phyloP scores from a whole-genome alignment of 768 basidiomycete genomes.

The Tricholoma furcatifolium region DNA sequence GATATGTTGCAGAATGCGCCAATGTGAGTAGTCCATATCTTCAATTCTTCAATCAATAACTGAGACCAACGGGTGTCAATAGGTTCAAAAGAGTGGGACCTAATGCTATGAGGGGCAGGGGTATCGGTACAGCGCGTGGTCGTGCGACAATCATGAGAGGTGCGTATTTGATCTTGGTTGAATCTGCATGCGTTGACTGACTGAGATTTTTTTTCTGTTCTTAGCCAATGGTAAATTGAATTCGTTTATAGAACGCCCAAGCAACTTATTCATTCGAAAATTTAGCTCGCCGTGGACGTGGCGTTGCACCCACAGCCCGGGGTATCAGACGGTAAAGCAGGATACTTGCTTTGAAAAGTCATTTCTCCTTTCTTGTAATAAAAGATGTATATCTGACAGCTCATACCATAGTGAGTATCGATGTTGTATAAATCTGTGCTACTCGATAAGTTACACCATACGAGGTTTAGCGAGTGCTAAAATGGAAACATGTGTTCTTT shows the following conservation, averaged over 20 bases:
- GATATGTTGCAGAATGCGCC: constrained; percentile 99
- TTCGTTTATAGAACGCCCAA: neutral
- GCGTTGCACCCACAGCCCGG: constrained; percentile 66
- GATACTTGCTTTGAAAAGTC: neutral
- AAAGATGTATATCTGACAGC: constrained; percentile 12
- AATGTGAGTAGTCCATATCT: constrained; percentile 68
- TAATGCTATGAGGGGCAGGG: constrained; percentile 97
- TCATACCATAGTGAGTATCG: constrained; percentile 12
- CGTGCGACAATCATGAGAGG: constrained; percentile 98
- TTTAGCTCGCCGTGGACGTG: constrained; percentile 84
- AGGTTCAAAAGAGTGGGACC: constrained; percentile 99
- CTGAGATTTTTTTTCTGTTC: constrained; percentile 19
- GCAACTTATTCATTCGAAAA: constrained; percentile 6
- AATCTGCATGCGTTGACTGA: constrained; percentile 7
- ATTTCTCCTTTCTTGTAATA: constrained; percentile 8
- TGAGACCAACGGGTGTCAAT: constrained; percentile 5
- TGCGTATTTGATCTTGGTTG: constrained; percentile 36
- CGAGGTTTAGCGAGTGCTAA: neutral
- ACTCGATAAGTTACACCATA: neutral
- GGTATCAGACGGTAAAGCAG: constrained; percentile 75
- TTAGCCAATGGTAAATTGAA: constrained; percentile 68
- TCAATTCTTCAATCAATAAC: constrained; percentile 4
- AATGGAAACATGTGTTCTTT: no score
- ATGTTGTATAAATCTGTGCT: constrained; percentile 1
- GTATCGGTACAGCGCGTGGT: constrained; percentile 99